phyloP scores from a whole-genome alignment of 768 basidiomycete genomes.

The Hortiboletus flavorubellus region DNA sequence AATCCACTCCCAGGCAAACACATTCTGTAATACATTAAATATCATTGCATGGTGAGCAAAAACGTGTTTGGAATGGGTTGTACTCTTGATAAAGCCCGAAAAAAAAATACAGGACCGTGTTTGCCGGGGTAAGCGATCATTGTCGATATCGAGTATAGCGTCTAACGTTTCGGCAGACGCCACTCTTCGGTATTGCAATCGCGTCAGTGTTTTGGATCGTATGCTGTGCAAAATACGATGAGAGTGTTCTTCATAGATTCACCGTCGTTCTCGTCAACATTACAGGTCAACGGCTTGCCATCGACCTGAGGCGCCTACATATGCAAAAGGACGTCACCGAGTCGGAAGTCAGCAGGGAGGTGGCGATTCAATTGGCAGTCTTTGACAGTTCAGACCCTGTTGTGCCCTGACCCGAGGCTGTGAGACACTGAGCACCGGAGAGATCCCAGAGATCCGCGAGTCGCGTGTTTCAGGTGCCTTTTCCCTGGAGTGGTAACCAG shows the following conservation, averaged over 20 bases:
- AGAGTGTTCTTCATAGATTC: neutral
- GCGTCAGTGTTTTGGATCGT: neutral
- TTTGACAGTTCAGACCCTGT: neutral
- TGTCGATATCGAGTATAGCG: neutral
- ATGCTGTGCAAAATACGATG: neutral
- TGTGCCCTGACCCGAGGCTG: neutral
- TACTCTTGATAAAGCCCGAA: neutral
- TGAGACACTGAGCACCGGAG: neutral
- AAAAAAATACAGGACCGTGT: neutral
- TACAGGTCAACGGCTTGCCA: constrained; percentile 4
- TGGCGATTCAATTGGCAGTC: neutral
- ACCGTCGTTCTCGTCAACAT: neutral
- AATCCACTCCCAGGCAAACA: neutral
- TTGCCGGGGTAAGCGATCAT: neutral
- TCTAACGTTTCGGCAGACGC: neutral
- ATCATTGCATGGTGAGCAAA: neutral
- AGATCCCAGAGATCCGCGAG: neutral
- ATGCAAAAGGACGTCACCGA: neutral
- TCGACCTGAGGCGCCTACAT: constrained; percentile 1
- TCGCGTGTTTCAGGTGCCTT: neutral
- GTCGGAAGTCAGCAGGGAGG: constrained; percentile 3
- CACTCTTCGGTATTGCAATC: neutral
- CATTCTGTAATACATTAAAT: neutral
- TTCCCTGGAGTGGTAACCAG: too few relatives aligned
- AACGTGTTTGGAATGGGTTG: neutral